Base-by-base conservation (phyloP, 2,329 filamentous ascomycete species). In the Neoarthrinium moseri region DNA sequence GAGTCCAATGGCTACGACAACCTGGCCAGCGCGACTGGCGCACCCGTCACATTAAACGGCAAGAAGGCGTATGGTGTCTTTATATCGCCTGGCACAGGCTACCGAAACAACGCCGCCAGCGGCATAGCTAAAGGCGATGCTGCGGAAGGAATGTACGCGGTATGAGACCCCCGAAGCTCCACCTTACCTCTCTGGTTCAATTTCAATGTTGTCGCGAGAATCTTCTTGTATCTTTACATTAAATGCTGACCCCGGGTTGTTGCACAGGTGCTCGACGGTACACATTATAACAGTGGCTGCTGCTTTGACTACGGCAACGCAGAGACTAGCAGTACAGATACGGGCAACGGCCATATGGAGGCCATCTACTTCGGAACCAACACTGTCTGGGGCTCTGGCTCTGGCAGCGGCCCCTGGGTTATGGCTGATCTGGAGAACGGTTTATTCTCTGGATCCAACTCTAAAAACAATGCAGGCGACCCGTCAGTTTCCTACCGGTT, bases 371-470 rank as follows among this genome's bases (percentile, higher is more conserved):
- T 73, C 54, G 83, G 83, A 1, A 65, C 68, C 58, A 74, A 57
- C 59, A 80, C 69, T 0, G 48, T 48, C 52, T 84, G 79, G 77
- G 82, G 82, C 15, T 63, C 61, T 6, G 83, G 83, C 7, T 46
- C 76, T 4, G 82, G 81, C 35, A 72, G 54, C 34, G 82, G 83
- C 0, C 83, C 83, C 0, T 86, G 83, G 83, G 59, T 86, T 53
- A 85, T 86, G 81, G 83, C 81, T 0, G 83, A 87, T 62, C 72
- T 87, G 0, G 83, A 87, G 59, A 84, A 86, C 50, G 79, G 80
- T 4, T 65, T 87, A 3, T 86, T 85, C 66, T 82, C 81, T 0
- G 82, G 81, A 12, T 8, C 43, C 1, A 71, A 59, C 47, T 21
- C 69, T 2, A 59, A 56, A 2, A 61, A 74, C 43, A 84, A 85